Evolutionary conservation across 495 filamentous ascomycete species (phyloP), one percentile per base, ranked within the genome.

Genomic region (Penicillium manginii): DNA sequence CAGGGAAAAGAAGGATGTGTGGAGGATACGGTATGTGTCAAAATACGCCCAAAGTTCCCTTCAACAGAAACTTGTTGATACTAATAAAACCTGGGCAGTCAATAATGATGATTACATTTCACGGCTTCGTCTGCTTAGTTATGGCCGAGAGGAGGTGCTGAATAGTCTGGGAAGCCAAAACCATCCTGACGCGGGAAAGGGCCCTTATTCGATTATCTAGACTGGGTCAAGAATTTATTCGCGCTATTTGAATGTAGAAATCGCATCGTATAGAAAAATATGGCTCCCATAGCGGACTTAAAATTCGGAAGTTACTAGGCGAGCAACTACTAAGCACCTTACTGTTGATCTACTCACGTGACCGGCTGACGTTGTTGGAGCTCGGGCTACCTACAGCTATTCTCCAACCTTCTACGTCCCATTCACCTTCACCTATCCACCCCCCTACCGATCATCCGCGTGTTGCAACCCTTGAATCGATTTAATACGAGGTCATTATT

Each of bases 41-140:
- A 49, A 39, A 9, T 29, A 29, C 19, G 7, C 14, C 35, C 26
- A 40, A 42, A 29, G 26, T 8, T 2, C 35, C 35, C 15, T 37
- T 37, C 5, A 37, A 37, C 12, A n/a, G 0, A 37, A 14, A 3
- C 35, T 37, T 37, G 11, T 21, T 29, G 6, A 63, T 66, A 15
- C 65, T 55, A 50, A 61, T 3, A 2, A 22, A 47, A 18, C 17
- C 6, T 35, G 0, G 39, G 54, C 62, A 93, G 91, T 93, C 57
- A 92, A 90, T 65, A 85, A 86, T 39, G 93, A 97, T 65, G 93
- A 96, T 72, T 97, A 86, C 65, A 77, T 92, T 57, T 93, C 90
- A 9, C 81, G 86, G 54, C 91, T 84, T 73, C 85, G 87, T 54
- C 87, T 91, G 61, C 84, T 87, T 1, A 89, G 90, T 64, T 87